These are phyloP conservation scores for Agrocybe chaxingu DNA, from an alignment of 768 basidiomycete species.

Conservation along the genomic window DNA sequence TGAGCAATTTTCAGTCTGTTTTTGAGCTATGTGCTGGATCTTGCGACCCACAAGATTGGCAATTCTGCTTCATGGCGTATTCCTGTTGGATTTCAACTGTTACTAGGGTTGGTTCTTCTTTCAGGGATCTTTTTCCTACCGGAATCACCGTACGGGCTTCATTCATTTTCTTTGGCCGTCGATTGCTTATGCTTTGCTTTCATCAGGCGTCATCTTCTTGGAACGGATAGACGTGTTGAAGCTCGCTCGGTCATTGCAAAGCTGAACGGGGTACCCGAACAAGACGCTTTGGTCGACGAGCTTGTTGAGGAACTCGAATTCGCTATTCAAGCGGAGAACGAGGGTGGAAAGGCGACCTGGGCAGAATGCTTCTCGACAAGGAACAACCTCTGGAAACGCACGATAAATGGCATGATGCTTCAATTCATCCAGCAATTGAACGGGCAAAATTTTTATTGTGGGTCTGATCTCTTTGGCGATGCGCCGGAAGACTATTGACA, in stretches of 20 bases:
- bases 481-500: not conserved
- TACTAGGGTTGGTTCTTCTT: conserved; percentile 65
- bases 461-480: conserved; percentile 14
- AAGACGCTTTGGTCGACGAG: conserved; percentile 59
- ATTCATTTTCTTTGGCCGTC: not conserved
- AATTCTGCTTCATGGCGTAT: conserved; percentile 70
- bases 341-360: conserved; percentile 80
- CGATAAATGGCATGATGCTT: conserved; percentile 77
- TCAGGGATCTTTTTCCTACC: conserved; percentile 74
- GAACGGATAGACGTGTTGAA: conserved; percentile 45
- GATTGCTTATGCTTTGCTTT: not conserved
- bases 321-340: conserved; percentile 70
- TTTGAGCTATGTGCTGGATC: conserved; percentile 67
- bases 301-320: conserved; percentile 61
- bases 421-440: conserved; percentile 81
- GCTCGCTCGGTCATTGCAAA: conserved; percentile 63
- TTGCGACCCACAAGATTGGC: conserved; percentile 54
- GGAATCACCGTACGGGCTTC: conserved; percentile 62
- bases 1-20: conserved; percentile 47
- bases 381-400: conserved; percentile 71
- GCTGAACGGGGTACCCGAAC: conserved; percentile 58
- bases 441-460: conserved; percentile 80
- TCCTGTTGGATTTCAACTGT: conserved; percentile 71
- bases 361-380: conserved; percentile 70
- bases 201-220: conserved; percentile 67